Conservation (phyloP, 169 alveolate species). For the Cryptosporidium canis region DNA sequence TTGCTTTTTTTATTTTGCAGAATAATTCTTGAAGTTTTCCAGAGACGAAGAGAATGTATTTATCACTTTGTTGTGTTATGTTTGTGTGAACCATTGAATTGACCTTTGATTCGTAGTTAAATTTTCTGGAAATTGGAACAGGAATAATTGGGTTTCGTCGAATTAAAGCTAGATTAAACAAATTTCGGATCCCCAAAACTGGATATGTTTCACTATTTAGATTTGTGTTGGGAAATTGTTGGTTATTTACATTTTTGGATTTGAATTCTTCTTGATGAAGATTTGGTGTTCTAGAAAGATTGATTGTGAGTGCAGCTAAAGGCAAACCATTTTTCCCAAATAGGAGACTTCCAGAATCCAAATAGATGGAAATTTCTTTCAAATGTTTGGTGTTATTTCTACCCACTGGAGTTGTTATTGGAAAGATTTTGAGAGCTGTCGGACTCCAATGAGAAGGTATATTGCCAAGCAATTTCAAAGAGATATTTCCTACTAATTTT, state of each 20-base stretch:
- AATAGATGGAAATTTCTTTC: neutral
- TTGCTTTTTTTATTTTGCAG: neutral
- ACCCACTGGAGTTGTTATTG: constrained; percentile 49
- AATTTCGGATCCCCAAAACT: neutral
- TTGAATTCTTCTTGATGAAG: neutral
- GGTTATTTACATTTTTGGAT: neutral
- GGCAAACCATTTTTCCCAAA: constrained; percentile 36
- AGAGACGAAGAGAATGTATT: neutral
- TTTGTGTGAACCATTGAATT: neutral
- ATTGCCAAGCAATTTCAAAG: neutral
- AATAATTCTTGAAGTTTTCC: neutral
- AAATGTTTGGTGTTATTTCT: neutral
- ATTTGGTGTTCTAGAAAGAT: neutral
- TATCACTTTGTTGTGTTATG: neutral
- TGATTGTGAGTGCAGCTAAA: neutral
- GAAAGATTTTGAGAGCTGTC: constrained; percentile 23
- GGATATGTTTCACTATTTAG: neutral
- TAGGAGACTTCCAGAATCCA: constrained; percentile 8
- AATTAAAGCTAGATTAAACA: constrained; percentile 14
- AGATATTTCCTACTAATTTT: constrained; percentile 9
- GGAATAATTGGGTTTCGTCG: constrained; percentile 35
- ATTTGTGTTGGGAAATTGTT: neutral
- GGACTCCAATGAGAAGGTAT: constrained; percentile 46
- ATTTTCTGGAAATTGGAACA: constrained; percentile 32
- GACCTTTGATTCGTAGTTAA: constrained; percentile 27